Evolutionary conservation across 2,329 filamentous ascomycete species (phyloP), one percentile per base, ranked within the genome.

Genomic region (Trichophyton simii): DNA sequence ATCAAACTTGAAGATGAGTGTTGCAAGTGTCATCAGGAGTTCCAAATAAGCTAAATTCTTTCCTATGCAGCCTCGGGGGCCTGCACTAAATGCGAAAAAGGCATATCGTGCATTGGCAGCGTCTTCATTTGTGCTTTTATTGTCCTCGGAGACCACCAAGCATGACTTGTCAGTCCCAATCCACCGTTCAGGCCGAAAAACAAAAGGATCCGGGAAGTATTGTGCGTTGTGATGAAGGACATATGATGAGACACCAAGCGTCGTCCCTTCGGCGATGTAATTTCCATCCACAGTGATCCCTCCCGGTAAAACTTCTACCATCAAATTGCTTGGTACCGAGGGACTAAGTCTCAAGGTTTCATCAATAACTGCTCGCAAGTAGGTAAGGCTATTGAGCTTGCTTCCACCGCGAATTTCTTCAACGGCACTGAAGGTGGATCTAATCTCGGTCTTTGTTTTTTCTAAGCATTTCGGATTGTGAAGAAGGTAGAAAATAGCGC

Each of bases 101-200:
- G 65, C 65, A 3, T 62, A 59, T 8, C 64, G 59, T 13, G 87
- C 86, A 3, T 76, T 68, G 2, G 78, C 75, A 1, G 83, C 75
- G 11, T 25, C 50, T 8, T 62, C 50, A 50, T 9, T 8, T 11
- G 41, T 38, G 15, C n/a, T 38, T 11, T 48, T 44, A 9, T 50
- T 22, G 5, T 36, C 28, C 2, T 50, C 22, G 9, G 36, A 9
- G 9, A 46, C 6, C 8, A 42, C 41, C 4, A 38, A 42, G 9
- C 41, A 42, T 18, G 20, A n/a, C 9, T 60, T 48, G n/a, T 60
- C 42, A 34, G 25, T 25, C 4, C 36, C 25, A 31, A 75, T 66
- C 72, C 73, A 75, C 1, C 72, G 70, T 57, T 74, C 71, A 1
- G 73, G 73, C 0, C 65, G 64, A 59, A 67, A 75, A 0, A 25